These are phyloP conservation scores for Citrus maxima DNA, from an alignment of 345 rosid genomes.

Conservation along the genomic window DNA sequence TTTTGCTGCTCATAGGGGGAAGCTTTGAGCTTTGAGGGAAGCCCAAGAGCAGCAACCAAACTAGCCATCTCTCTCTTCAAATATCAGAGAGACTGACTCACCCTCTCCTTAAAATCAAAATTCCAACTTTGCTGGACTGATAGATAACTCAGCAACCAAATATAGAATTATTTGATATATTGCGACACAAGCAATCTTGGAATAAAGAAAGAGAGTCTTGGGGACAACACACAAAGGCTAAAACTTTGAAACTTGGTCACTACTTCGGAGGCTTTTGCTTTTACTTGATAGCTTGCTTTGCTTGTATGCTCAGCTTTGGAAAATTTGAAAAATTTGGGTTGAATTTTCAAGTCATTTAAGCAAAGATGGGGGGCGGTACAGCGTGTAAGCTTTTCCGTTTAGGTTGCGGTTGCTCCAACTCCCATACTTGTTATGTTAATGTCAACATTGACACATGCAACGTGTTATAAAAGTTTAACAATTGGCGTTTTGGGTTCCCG, in stretches of 20 bases:
- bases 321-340: background rate
- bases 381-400: background rate
- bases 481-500: background rate
- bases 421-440: background rate
- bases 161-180: background rate
- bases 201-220: slow-evolving; percentile 3
- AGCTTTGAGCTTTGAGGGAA: slow-evolving; percentile 44
- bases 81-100: background rate
- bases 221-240: background rate
- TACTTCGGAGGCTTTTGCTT: background rate
- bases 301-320: background rate
- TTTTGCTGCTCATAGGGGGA: slow-evolving; percentile 37
- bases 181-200: background rate
- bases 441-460: background rate
- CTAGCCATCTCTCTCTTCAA: slow-evolving; percentile 36
- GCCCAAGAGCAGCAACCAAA: slow-evolving; percentile 35
- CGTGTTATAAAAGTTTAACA: background rate
- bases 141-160: background rate
- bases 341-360: background rate
- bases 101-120: slow-evolving; percentile 11
- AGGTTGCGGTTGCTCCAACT: background rate
- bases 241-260: background rate
- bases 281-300: slow-evolving; percentile 10
- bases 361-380: background rate
- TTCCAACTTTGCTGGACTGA: slow-evolving; percentile 23